Conservation (phyloP, 2,329 filamentous ascomycete species). For the Colletotrichum orbiculare region DNA sequence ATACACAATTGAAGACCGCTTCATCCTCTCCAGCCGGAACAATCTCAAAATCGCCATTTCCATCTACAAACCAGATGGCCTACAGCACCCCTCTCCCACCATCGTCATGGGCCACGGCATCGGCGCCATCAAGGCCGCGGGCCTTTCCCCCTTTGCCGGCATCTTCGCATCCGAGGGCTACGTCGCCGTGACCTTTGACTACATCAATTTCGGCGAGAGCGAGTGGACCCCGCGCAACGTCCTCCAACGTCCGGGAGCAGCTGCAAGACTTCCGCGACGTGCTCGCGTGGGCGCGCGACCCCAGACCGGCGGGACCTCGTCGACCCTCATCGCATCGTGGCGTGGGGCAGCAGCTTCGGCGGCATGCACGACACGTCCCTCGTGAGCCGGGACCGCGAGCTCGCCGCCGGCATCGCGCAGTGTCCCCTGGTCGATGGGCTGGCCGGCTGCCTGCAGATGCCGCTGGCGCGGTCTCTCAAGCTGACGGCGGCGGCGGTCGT, state of each 20-base stretch:
- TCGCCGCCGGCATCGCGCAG: slow-evolving; percentile 18
- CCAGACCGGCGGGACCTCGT: too few species aligned
- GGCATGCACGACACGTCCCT: too few species aligned
- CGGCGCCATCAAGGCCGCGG: slow-evolving; percentile 31
- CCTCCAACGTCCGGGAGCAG: too few species aligned
- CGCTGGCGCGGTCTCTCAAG: slow-evolving; percentile 14
- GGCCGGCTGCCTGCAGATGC: slow-evolving; percentile 19
- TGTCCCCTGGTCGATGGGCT: slow-evolving; percentile 25
- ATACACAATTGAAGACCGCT: slow-evolving; percentile 27
- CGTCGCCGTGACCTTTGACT: too few species aligned
- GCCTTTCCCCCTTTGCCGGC: slow-evolving; percentile 20
- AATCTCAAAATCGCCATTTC: slow-evolving; percentile 21
- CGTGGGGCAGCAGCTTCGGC: too few species aligned
- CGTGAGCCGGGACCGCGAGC: too few species aligned
- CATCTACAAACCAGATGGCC: slow-evolving; percentile 28
- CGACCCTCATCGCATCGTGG: too few species aligned
- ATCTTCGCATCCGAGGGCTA: neutral
- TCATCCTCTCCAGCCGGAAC: slow-evolving; percentile 21
- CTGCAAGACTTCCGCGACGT: too few species aligned
- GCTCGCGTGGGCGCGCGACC: too few species aligned
- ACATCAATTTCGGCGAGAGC: too few species aligned
- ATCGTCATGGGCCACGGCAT: slow-evolving; percentile 31
- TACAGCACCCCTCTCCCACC: neutral
- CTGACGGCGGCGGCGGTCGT: slow-evolving; percentile 8
- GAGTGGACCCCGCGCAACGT: too few species aligned